A percentile compares a stretch with the other conserved stretches of the same genome.
These are phyloP conservation scores for Aspergillus fumigatiaffinis DNA, from an alignment of 2,329 filamentous ascomycete genomes.

Conservation along the genomic window DNA sequence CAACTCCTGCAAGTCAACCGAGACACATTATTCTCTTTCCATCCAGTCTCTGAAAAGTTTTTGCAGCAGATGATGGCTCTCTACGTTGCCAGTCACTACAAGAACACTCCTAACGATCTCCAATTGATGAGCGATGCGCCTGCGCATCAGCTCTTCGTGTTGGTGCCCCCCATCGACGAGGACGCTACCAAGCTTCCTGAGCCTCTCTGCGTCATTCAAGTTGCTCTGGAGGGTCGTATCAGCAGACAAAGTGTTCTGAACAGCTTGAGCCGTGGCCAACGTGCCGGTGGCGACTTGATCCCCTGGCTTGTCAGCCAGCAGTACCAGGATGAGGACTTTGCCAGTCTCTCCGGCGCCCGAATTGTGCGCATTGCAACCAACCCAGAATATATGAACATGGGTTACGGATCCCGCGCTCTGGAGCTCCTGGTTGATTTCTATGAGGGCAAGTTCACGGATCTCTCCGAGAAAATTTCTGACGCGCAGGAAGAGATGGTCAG, in stretches of 20 bases:
- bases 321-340: slow-evolving; percentile 97
- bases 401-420: slow-evolving; percentile 86
- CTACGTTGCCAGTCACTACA: slow-evolving; percentile 96
- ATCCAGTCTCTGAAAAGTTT: slow-evolving; percentile 94
- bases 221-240: slow-evolving; percentile 91
- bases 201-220: slow-evolving; percentile 89
- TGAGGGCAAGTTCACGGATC: slow-evolving; percentile 81
- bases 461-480: slow-evolving; percentile 66
- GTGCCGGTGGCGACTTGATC: slow-evolving; percentile 88
- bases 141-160: slow-evolving; percentile 91
- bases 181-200: slow-evolving; percentile 77
- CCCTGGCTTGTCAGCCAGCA: slow-evolving; percentile 97
- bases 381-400: slow-evolving; percentile 87
- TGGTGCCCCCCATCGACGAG: slow-evolving; percentile 80
- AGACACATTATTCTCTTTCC: slow-evolving; percentile 96
- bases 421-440: slow-evolving; percentile 89
- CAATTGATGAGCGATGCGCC: slow-evolving; percentile 98
- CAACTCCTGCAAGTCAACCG: slow-evolving; percentile 92
- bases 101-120: slow-evolving; percentile 96
- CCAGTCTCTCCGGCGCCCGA: slow-evolving; percentile 83
- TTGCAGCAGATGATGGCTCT: slow-evolving; percentile 97
- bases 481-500: slow-evolving; percentile 62
- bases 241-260: slow-evolving; percentile 89
- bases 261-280: slow-evolving; percentile 80
- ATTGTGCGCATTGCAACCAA: slow-evolving; percentile 95